Evolutionary conservation across 768 basidiomycete species (phyloP), one percentile per base, ranked within the genome.

Genomic region (Suillus discolor): DNA sequence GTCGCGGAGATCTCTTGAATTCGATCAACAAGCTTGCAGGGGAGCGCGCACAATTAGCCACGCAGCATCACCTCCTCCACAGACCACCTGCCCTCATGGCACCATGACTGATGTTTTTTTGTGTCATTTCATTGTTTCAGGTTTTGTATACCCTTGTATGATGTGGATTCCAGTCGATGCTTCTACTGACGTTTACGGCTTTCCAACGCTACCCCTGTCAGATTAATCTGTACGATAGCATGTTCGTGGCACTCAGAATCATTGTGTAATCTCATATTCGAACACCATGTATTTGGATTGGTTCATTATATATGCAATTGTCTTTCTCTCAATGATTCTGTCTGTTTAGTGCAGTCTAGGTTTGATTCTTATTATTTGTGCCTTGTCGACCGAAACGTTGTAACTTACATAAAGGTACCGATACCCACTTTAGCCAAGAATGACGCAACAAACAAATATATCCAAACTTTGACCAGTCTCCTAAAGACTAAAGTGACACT

Each of bases 1-100:
- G 93, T 64, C 87, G 92, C 53, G 89, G 85, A 7, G 92, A 94
- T 72, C 84, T 94, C 8, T 77, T 93, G 66, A 93, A 93, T 65
- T 87, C 92, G 18, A 94, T 94, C 73, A 89, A 89, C 72, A 91
- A 91, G 75, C 85, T 93, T 57, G 91, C 89, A 16, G 83, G 87
- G 65, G 90, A 91, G 74, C 85, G 87, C 11, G 79, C 75, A n/a
- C 74, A 76, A 45, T 66, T 73, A 44, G 61, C 67, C 42, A 78
- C 75, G 61, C 75, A 78, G 54, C 77, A 70, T 1, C 76, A 73
- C 61, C 62, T 77, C 15, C 55, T 77, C 41, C 75, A 78, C 34
- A 66, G 76, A 63, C 77, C 77, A 2, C 76, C 77, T 13, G 73
- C 77, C 38, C 69, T 77, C 36, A 73, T 73, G 77, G 63, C 69